Percentiles rank a stretch among this genome's conserved stretches.
phyloP scores from a whole-genome alignment of 257 asterid species.

The Anisodus tanguticus region DNA sequence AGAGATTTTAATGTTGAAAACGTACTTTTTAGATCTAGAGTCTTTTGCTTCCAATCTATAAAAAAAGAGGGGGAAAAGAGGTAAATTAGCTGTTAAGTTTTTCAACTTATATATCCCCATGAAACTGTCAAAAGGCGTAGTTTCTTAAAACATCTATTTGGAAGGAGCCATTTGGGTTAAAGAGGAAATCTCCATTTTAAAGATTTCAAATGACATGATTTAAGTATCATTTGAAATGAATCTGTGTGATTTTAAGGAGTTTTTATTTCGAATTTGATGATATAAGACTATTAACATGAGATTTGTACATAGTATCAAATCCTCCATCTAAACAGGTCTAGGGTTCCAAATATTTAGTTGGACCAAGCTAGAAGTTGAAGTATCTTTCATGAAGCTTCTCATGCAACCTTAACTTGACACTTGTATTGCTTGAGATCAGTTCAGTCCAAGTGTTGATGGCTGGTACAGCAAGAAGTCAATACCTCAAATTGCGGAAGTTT shows the following conservation, averaged over 20 bases:
- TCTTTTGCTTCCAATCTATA: neutral
- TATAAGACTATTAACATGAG: neutral
- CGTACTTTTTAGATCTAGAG: neutral
- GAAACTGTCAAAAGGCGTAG: conserved; percentile 19
- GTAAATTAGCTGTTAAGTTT: neutral
- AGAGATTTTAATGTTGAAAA: neutral
- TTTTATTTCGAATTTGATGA: neutral
- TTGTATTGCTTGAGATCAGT: conserved; percentile 5
- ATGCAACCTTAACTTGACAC: conserved; percentile 7
- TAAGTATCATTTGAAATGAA: neutral
- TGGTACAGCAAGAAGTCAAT: neutral
- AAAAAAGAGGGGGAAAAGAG: neutral
- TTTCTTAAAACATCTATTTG: neutral
- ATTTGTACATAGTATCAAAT: neutral
- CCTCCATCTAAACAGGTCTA: neutral
- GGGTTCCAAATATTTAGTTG: neutral
- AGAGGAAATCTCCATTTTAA: neutral
- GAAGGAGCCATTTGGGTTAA: conserved; percentile 4
- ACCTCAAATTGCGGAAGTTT: neutral
- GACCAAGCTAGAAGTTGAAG: conserved; percentile 24
- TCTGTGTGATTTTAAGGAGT: neutral
- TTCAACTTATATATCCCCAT: conserved; percentile 4
- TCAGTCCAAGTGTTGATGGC: neutral
- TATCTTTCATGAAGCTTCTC: conserved; percentile 25
- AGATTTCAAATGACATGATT: neutral